Percentiles rank a stretch among this genome's conserved stretches.
These are phyloP conservation scores for Fusarium anthophilum DNA, from an alignment of 2,329 filamentous ascomycete genomes.

Conservation along the genomic window DNA sequence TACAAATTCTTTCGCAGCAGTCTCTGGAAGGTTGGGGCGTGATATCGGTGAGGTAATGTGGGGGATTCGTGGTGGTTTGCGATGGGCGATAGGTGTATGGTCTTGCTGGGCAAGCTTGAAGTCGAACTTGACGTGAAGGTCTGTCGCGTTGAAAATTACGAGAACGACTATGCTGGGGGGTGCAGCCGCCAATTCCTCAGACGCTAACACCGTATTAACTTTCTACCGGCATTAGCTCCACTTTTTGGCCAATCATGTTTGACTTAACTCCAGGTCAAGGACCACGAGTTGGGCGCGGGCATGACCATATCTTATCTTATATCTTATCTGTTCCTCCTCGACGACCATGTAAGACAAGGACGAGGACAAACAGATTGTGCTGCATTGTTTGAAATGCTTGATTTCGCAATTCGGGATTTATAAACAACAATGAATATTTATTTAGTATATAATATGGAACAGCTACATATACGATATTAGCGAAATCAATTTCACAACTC, in stretches of 20 bases:
- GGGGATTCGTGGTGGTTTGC: neutral
- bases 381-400: neutral
- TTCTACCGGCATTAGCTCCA: slow-evolving; percentile 46
- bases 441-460: neutral
- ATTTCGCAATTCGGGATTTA: neutral
- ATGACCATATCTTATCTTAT: slow-evolving; percentile 18
- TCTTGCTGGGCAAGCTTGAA: slow-evolving; percentile 7
- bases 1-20: neutral
- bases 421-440: neutral
- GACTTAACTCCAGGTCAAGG: neutral
- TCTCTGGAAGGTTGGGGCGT: neutral
- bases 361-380: neutral
- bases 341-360: neutral
- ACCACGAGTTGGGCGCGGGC: neutral
- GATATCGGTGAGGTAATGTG: neutral
- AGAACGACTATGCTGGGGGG: slow-evolving; percentile 51
- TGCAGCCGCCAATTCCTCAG: slow-evolving; percentile 52
- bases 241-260: neutral
- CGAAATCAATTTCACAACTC: neutral
- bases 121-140: slow-evolving; percentile 36
- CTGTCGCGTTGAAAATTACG: slow-evolving; percentile 53
- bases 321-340: slow-evolving; percentile 21
- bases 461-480: neutral
- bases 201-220: slow-evolving; percentile 52
- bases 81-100: neutral